These are phyloP conservation scores for Cruciata laevipes DNA, from an alignment of 257 asterid species.

Conservation along the genomic window DNA sequence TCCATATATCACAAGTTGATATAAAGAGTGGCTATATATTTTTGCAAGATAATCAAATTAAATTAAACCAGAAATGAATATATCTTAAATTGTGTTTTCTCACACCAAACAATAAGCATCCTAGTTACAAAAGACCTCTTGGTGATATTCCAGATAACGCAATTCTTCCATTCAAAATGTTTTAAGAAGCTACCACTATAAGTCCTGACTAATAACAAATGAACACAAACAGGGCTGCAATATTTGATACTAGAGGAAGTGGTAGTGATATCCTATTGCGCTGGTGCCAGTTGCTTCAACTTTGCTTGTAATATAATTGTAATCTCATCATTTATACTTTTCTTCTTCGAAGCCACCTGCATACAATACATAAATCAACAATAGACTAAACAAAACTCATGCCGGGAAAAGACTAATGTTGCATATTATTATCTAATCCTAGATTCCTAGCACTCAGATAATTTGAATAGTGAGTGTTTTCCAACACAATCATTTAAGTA, in stretches of 20 bases:
- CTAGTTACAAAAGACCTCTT: background rate
- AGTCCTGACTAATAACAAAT: background rate
- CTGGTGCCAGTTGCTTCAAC: constrained; percentile 47
- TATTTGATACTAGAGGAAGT: background rate
- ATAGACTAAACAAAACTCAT: background rate
- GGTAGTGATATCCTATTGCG: constrained; percentile 26
- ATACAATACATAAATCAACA: background rate
- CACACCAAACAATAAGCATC: background rate
- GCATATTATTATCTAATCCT: background rate
- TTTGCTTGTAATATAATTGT: constrained; percentile 73
- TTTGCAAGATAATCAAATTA: too few species aligned
- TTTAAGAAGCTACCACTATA: background rate
- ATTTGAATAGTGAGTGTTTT: background rate
- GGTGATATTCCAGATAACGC: background rate
- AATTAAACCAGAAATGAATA: too few species aligned
- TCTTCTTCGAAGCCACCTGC: constrained; percentile 83
- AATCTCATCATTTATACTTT: constrained; percentile 70
- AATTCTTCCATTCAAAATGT: too few species aligned
- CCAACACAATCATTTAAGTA: background rate
- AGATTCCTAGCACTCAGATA: background rate
- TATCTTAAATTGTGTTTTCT: too few species aligned
- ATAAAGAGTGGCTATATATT: too few species aligned
- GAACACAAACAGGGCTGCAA: background rate
- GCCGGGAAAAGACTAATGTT: background rate
- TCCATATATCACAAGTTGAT: too few species aligned